Conservation (phyloP, 768 basidiomycete genomes). For the Serendipita indica region DNA sequence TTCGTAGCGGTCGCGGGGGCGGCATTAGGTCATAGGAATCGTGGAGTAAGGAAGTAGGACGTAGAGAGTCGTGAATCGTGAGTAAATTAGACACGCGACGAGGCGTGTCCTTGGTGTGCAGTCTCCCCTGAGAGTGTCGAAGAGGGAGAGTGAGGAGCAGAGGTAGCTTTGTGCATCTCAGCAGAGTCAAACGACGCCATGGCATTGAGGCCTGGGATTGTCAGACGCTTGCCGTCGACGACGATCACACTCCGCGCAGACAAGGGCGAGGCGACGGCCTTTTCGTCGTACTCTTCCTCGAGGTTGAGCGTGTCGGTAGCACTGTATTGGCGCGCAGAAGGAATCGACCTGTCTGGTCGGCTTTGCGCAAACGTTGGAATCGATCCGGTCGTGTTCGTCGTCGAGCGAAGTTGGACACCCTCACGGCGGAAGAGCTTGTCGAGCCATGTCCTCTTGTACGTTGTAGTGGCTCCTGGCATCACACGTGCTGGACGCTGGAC, state of each 20-base stretch:
- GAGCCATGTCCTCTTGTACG: background rate
- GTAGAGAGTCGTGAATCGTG: too few relatives aligned
- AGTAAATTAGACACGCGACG: too few relatives aligned
- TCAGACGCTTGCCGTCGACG: background rate
- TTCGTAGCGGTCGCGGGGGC: too few relatives aligned
- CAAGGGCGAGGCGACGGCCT: background rate
- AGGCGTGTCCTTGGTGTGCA: too few relatives aligned
- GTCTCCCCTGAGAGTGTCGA: too few relatives aligned
- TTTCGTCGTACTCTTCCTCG: background rate
- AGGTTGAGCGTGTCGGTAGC: constrained; percentile 5
- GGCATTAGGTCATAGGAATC: too few relatives aligned
- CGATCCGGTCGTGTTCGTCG: background rate
- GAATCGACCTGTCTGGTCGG: background rate
- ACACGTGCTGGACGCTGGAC: background rate
- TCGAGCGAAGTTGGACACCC: background rate
- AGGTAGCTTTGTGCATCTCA: background rate
- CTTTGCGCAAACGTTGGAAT: background rate
- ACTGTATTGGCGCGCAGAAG: background rate
- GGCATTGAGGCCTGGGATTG: constrained; percentile 1
- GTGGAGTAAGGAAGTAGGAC: too few relatives aligned
- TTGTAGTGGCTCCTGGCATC: background rate
- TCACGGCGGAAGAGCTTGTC: background rate
- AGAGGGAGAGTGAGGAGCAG: too few relatives aligned
- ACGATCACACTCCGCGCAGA: background rate
- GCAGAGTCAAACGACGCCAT: constrained; percentile 4